Evolutionary conservation across 257 asterid species (phyloP), one percentile per base, ranked within the genome.

Genomic region (Gynochthodes officinalis): DNA sequence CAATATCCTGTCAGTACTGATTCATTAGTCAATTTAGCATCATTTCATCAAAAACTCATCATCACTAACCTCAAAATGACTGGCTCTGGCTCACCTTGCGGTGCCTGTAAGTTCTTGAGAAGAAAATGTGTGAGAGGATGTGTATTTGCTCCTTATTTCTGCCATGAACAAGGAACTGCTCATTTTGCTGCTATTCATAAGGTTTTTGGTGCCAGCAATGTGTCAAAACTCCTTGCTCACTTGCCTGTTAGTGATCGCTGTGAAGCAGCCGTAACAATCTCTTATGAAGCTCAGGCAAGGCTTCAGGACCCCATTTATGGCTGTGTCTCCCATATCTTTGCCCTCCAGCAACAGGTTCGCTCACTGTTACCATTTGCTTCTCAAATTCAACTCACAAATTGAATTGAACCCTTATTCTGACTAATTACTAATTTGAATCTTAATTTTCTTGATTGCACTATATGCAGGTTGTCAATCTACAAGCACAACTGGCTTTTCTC

Each of bases 81-180:
- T 32, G 89, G 96, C 46, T 77, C 90, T 15, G 87, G 96, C 33
- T 90, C 98, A 11, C 97, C 98, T 25, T 92, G 88, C 62, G 88
- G 84, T 68, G 88, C 88, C 28, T 84, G 88, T 70, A 84, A 84
- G 53, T 84, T 81, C 71, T 81, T 84, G 81, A 81, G 88, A 70
- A 79, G 88, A 68, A 84, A 84, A 81, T 84, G 88, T 69, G 80
- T 39, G 49, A 81, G 78, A 52, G 87, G 85, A 5, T 83, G 87
- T 75, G 85, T 83, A 4, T 83, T 80, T 80, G 87, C 87, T 39
- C 85, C 88, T 63, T 84, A 81, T 58, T 84, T 84, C 69, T 75
- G 84, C 73, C 82, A 81, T 64, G 88, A 84, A 73, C 82, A 84
- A 71, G 86, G 84, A 53, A 81, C 86, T 54, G 39, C 85, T 16